phyloP scores from a whole-genome alignment of 2,329 filamentous ascomycete genomes.

The Ophiostoma sp. region DNA sequence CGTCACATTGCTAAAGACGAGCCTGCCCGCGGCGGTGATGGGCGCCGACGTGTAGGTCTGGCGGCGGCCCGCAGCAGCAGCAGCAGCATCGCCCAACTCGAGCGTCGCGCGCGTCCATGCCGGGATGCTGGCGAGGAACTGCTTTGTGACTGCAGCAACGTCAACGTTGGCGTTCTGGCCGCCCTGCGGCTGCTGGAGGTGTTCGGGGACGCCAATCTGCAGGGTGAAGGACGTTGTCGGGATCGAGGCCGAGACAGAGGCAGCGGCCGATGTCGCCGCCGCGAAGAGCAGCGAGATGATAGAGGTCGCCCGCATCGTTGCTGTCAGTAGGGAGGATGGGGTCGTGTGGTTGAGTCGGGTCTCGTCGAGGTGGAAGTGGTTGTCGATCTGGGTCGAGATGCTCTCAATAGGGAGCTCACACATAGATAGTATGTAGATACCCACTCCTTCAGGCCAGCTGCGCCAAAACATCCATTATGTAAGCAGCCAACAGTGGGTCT shows the following conservation, averaged over 20 bases:
- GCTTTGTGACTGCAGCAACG: neutral
- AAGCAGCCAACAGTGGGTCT: neutral
- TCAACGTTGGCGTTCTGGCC: conserved; percentile 16
- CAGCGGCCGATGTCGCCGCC: conserved; percentile 13
- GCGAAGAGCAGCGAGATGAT: conserved; percentile 18
- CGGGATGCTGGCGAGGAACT: conserved; percentile 39
- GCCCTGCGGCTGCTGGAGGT: conserved; percentile 11
- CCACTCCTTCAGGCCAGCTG: conserved; percentile 5
- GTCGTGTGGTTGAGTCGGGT: neutral
- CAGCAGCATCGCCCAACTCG: conserved; percentile 56
- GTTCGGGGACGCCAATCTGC: conserved; percentile 23
- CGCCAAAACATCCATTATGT: neutral
- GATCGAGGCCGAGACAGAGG: conserved; percentile 9
- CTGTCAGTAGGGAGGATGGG: neutral
- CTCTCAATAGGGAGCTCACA: conserved; percentile 3
- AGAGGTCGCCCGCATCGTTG: conserved; percentile 15
- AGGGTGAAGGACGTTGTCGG: conserved; percentile 23
- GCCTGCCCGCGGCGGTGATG: conserved; percentile 62
- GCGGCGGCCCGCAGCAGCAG: conserved; percentile 10
- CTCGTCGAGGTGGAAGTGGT: neutral
- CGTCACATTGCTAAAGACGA: conserved; percentile 69
- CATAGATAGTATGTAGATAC: neutral
- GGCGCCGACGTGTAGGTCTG: conserved; percentile 49
- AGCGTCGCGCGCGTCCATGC: conserved; percentile 62
- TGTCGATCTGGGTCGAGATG: neutral